Percentiles rank a stretch among this genome's conserved stretches.
Conservation (phyloP, 306 rosid genomes). For the Cicer cuneatum region DNA sequence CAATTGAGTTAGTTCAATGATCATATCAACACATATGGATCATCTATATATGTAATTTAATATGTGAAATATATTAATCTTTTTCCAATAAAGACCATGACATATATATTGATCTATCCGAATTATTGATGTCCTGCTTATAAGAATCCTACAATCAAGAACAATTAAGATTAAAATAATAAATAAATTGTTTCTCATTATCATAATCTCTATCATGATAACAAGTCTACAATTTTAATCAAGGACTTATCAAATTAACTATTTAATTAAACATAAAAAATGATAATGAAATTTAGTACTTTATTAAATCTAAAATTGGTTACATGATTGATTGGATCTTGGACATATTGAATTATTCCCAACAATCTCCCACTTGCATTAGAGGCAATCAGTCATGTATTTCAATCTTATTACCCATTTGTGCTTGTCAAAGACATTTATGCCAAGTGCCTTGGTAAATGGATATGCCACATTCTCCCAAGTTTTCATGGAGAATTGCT, state of each 20-base stretch:
- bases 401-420: neutral
- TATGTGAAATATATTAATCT: no score
- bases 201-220: neutral
- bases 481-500: neutral
- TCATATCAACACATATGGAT: no score
- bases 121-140: no score
- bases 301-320: neutral
- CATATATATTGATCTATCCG: no score
- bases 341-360: neutral
- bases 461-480: no score
- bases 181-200: neutral
- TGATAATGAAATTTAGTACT: no score
- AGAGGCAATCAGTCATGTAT: conserved; percentile 4
- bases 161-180: no score
- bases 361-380: conserved; percentile 11
- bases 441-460: neutral
- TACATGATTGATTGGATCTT: neutral
- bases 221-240: neutral
- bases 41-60: no score
- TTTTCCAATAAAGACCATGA: no score
- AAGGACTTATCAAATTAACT: neutral
- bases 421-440: neutral
- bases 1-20: no score
- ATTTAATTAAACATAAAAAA: no score
- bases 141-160: no score